Evolutionary conservation across 2,329 filamentous ascomycete genomes (phyloP).

Genomic region (Verticillium albo-atrum): DNA sequence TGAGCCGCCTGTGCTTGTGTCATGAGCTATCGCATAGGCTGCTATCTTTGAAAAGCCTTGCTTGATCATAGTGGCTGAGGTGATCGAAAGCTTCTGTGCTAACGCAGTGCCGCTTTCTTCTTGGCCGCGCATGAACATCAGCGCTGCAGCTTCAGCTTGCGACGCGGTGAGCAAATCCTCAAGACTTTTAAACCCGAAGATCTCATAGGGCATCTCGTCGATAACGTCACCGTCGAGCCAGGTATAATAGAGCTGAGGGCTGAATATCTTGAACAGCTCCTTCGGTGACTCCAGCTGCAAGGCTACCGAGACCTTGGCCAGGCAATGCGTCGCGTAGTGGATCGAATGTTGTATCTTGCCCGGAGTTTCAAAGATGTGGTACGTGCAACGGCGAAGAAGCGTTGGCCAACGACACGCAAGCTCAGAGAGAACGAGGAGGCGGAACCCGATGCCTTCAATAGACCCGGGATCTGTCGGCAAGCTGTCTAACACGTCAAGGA

Average conservation of each 20-base stretch:
- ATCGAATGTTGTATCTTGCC: constrained; percentile 63
- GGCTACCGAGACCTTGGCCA: constrained; percentile 59
- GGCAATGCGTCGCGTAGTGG: constrained; percentile 68
- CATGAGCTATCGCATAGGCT: constrained; percentile 79
- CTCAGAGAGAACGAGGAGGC: constrained; percentile 70
- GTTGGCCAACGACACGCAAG: constrained; percentile 84
- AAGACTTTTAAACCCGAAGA: constrained; percentile 74
- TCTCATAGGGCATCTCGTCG: constrained; percentile 72
- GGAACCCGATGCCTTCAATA: constrained; percentile 78
- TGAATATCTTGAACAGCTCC: constrained; percentile 77
- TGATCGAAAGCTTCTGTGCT: constrained; percentile 49
- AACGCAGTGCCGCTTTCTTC: constrained; percentile 59
- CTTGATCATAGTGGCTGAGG: constrained; percentile 55
- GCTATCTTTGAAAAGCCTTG: constrained; percentile 71
- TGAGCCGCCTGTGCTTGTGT: constrained; percentile 48
- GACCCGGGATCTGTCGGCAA: constrained; percentile 70
- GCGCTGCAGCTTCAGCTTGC: constrained; percentile 71
- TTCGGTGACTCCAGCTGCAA: constrained; percentile 62
- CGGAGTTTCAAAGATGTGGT: constrained; percentile 90
- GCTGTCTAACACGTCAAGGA: constrained; percentile 75
- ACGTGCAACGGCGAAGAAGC: constrained; percentile 79
- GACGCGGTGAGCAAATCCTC: constrained; percentile 65
- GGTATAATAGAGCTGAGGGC: constrained; percentile 83
- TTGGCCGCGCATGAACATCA: constrained; percentile 78
- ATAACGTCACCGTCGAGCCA: constrained; percentile 72